Base-by-base conservation (phyloP, 345 rosid genomes). In the Erodium maritimum region DNA sequence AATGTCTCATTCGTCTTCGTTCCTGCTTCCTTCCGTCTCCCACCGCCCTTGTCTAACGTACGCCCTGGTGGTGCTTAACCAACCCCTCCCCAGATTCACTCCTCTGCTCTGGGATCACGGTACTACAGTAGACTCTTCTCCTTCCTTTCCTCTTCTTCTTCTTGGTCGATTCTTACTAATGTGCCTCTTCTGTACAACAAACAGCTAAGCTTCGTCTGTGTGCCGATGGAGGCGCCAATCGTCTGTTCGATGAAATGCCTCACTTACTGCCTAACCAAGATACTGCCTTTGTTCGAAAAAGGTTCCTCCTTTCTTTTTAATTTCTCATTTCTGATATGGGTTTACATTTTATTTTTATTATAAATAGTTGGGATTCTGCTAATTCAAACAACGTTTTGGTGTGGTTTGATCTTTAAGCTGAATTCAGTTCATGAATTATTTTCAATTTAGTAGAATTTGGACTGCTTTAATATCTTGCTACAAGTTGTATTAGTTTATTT, bases 181-280 rank as follows among this genome's bases (percentile, higher is more conserved):
- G 16, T 59, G 25, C 16, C 16, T 56, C 16, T 55, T 46, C 52
- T 73, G 68, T 61, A 71, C 82, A 77, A n/a, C n/a, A n/a, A n/a
- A 70, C 91, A 94, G 99, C 96, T 65, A 75, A 57, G 65, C 63
- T 94, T 57, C 87, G 84, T 59, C 55, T 90, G 52, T 94, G 97
- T 51, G 99, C 97, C 56, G 99, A 94, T 71, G 99, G 99, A 17
- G 99, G 99, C 59, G 99, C 99, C 52, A 94, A 94, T 66, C 99
- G 97, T 1, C 46, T 94, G 67, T 85, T 63, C 69, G 99, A 94
- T 25, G 97, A 90, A 58, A 77, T 94, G 71, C 96, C 99, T 61
- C 79, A 52, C 9, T 69, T 87, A 48, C 70, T 87, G 51, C 93
- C 95, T 22, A 19, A 18, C 1, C 83, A 87, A 60, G 85, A 81